Evolutionary conservation across 1,284 basidiomycete genomes (phyloP).

Genomic region (Irpex lacteus): DNA sequence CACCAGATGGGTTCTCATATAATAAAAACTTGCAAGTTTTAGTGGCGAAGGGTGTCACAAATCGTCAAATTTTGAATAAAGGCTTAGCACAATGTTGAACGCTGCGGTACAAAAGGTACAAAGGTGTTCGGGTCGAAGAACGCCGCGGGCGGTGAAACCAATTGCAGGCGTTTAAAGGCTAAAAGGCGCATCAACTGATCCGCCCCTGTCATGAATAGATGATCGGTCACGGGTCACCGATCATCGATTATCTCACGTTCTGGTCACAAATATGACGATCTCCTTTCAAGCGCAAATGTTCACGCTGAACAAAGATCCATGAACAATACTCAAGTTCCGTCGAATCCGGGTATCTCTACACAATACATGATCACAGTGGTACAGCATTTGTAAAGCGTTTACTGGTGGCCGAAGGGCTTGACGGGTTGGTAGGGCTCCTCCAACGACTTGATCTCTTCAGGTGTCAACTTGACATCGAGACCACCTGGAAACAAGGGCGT

Average conservation of each 20-base stretch:
- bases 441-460: conserved; percentile 40
- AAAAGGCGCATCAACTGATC: too few species aligned
- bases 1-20: too few species aligned
- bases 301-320: background rate
- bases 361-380: background rate
- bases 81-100: too few species aligned
- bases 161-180: too few species aligned
- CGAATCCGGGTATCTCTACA: background rate
- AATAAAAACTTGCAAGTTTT: too few species aligned
- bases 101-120: too few species aligned
- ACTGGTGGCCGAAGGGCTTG: conserved; percentile 15
- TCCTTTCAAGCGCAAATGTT: background rate
- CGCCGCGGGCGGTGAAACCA: too few species aligned
- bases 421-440: conserved; percentile 20
- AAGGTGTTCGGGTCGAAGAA: too few species aligned
- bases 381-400: background rate
- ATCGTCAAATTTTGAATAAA: too few species aligned
- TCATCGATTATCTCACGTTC: background rate
- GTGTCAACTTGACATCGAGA: conserved; percentile 33
- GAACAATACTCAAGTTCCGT: background rate
- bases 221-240: too few species aligned
- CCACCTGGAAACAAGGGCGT: conserved; percentile 18
- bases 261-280: background rate
- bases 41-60: too few species aligned
- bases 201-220: too few species aligned